Evolutionary conservation across 805 yeast genomes (phyloP).

Genomic region (Nematodospora valgi): DNA sequence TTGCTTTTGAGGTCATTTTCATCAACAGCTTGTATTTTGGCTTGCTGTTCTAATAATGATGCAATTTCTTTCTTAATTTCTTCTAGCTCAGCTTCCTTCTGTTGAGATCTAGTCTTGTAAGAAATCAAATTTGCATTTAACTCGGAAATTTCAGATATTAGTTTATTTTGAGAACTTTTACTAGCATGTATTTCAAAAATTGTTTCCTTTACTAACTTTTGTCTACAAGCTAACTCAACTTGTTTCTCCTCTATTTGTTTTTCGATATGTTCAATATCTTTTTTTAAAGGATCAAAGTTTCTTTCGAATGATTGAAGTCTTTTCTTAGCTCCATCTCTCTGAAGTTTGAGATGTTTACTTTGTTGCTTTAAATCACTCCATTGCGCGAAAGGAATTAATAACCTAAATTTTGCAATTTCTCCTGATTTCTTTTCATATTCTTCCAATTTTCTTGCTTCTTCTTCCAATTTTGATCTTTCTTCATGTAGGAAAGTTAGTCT

Average conservation of each 20-base stretch:
- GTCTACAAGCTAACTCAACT: neutral
- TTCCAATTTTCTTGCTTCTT: slow-evolving; percentile 44
- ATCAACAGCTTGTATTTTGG: slow-evolving; percentile 24
- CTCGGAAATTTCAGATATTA: slow-evolving; percentile 1
- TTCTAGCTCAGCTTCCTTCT: slow-evolving; percentile 6
- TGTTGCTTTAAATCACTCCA: slow-evolving; percentile 33
- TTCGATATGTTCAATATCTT: slow-evolving; percentile 5
- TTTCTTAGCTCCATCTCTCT: slow-evolving; percentile 33
- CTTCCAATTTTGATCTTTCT: slow-evolving; percentile 38
- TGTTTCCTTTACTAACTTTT: neutral
- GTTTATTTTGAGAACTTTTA: neutral
- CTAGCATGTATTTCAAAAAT: neutral
- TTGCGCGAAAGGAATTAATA: slow-evolving; percentile 39
- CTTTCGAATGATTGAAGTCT: slow-evolving; percentile 24
- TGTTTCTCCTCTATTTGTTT: neutral
- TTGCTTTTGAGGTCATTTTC: slow-evolving; percentile 20
- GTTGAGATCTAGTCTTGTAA: slow-evolving; percentile 7
- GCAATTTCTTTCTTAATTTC: slow-evolving; percentile 5
- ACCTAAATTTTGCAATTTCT: slow-evolving; percentile 36
- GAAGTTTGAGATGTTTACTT: slow-evolving; percentile 28
- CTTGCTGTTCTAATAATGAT: slow-evolving; percentile 15
- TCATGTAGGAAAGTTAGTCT: slow-evolving; percentile 30
- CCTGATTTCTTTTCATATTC: slow-evolving; percentile 43
- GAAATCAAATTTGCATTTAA: neutral
- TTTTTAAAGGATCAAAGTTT: slow-evolving; percentile 21